phyloP scores from a whole-genome alignment of 192 early-diverging fungal species.

The Mortierella hygrophila region DNA sequence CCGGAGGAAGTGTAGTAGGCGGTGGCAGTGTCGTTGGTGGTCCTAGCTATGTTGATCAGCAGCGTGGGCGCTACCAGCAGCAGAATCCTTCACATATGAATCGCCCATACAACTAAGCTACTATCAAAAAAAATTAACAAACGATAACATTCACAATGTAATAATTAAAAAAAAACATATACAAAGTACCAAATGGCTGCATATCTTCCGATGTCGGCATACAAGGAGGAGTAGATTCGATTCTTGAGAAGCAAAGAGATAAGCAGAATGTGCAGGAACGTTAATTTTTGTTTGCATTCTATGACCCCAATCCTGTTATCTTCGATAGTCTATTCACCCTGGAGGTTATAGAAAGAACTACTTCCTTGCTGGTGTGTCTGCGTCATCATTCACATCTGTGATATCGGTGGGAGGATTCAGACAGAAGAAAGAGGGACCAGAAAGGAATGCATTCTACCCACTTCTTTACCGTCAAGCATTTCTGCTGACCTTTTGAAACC shows the following conservation, averaged over 20 bases:
- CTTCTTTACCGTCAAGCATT: not conserved
- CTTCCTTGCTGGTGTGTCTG: not conserved
- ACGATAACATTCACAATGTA: not conserved
- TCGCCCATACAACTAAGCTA: conserved; percentile 24
- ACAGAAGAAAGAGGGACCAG: not conserved
- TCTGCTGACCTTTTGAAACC: not conserved
- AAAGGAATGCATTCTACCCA: not conserved
- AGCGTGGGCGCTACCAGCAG: conserved; percentile 47
- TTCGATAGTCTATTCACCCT: not conserved
- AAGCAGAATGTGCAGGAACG: not conserved
- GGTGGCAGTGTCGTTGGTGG: conserved; percentile 32
- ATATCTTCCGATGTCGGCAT: not conserved
- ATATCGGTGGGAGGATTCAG: not conserved
- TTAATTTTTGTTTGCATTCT: not conserved
- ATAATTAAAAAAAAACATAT: conserved; percentile 6
- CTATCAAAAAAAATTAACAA: not conserved
- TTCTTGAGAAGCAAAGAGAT: too few relatives aligned
- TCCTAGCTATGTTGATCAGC: conserved; percentile 43
- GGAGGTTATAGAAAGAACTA: not conserved
- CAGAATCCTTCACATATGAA: conserved; percentile 3
- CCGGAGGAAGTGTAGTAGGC: conserved; percentile 35
- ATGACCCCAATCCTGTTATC: not conserved
- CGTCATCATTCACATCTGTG: not conserved
- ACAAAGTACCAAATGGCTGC: not conserved
- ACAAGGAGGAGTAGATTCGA: not conserved